Evolutionary conservation across 345 rosid species (phyloP).

Genomic region (Cardamine resedifolia): DNA sequence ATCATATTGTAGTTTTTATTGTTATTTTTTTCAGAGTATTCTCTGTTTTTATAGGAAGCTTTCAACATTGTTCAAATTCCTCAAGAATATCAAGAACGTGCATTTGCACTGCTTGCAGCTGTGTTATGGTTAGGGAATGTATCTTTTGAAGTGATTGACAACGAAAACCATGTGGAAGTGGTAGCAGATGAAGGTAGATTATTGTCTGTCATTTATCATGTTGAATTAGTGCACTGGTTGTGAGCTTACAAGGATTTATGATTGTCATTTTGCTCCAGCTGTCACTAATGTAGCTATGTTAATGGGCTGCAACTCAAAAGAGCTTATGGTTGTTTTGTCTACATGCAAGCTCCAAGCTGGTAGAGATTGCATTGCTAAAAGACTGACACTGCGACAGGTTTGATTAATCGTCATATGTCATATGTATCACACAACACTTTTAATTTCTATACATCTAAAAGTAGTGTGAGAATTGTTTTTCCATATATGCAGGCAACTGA

Average conservation of each 20-base stretch:
- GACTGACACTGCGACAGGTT: constrained; percentile 79
- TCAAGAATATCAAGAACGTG: constrained; percentile 70
- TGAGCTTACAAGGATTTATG: background rate
- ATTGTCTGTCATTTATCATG: background rate
- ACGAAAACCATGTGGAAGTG: constrained; percentile 81
- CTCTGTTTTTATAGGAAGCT: constrained; percentile 54
- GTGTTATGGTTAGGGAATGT: constrained; percentile 90
- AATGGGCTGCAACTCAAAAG: constrained; percentile 62
- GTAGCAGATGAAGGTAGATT: constrained; percentile 70
- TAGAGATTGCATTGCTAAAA: constrained; percentile 65
- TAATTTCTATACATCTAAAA: background rate
- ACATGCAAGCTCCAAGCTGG: constrained; percentile 68
- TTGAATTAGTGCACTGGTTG: background rate
- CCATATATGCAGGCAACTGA: constrained; percentile 62
- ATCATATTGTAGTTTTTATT: background rate
- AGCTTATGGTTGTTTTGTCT: constrained; percentile 63
- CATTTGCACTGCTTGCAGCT: constrained; percentile 73
- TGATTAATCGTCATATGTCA: background rate
- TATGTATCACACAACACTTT: background rate
- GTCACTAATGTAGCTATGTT: constrained; percentile 62
- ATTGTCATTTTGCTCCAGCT: constrained; percentile 46
- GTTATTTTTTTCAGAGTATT: background rate
- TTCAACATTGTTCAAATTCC: constrained; percentile 61
- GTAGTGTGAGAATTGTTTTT: background rate
- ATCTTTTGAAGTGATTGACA: constrained; percentile 63